Conservation (phyloP, 108 stramenopile species). For the Cyclostephanos invisitatus region DNA sequence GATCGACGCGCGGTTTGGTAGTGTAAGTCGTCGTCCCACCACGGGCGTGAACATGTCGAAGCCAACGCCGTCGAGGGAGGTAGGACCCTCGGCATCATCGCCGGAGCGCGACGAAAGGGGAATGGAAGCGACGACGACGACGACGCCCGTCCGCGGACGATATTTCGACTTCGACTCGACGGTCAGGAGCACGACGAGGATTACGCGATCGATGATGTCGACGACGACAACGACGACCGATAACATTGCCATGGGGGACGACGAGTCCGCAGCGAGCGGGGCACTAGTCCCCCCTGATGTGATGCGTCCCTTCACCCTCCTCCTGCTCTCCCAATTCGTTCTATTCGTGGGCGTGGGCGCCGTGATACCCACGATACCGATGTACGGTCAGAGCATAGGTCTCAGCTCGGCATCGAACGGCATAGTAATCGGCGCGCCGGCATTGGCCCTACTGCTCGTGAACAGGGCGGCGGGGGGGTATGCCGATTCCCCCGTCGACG, state of each 20-base stretch:
- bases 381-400: constrained; percentile 78
- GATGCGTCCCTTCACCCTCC: constrained; percentile 51
- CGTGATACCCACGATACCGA: constrained; percentile 72
- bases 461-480: constrained; percentile 50
- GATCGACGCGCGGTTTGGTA: neutral
- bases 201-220: constrained; percentile 3
- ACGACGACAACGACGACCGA: neutral
- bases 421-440: constrained; percentile 75
- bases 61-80: neutral
- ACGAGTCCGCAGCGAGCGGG: neutral
- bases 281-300: constrained; percentile 24
- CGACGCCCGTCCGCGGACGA: neutral
- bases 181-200: constrained; percentile 30
- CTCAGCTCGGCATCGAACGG: constrained; percentile 68
- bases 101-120: neutral
- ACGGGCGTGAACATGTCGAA: neutral
- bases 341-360: constrained; percentile 81
- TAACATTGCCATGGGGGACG: too few species aligned
- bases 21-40: too few species aligned
- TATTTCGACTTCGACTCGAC: constrained; percentile 13
- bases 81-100: neutral
- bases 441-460: constrained; percentile 57
- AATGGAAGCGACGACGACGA: neutral
- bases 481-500: constrained; percentile 44
- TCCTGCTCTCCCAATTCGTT: constrained; percentile 69